Evolutionary conservation across 768 basidiomycete species (phyloP).

Genomic region (Xerocomellus intermedius): DNA sequence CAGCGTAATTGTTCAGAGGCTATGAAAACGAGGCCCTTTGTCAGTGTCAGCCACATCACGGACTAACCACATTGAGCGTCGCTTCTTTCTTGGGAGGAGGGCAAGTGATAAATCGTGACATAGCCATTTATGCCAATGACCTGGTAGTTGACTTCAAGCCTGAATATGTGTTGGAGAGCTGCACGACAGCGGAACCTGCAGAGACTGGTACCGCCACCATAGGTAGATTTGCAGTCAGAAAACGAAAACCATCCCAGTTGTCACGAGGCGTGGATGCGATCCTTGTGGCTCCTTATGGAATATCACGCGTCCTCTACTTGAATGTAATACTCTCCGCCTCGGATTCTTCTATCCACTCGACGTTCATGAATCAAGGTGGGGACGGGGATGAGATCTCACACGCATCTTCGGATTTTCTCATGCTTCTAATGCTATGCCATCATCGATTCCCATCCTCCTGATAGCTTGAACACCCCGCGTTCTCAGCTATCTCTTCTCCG

Average conservation of each 20-base stretch:
- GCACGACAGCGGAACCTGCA: conserved; percentile 19
- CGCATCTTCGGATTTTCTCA: conserved; percentile 25
- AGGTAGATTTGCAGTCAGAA: conserved; percentile 16
- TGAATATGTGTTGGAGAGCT: too few species aligned
- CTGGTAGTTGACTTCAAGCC: too few species aligned
- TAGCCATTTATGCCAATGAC: too few species aligned
- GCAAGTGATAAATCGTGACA: too few species aligned
- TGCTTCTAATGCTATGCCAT: conserved; percentile 2
- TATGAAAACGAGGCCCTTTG: too few species aligned
- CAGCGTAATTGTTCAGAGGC: too few species aligned
- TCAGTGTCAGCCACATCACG: too few species aligned
- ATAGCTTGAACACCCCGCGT: conserved; percentile 7
- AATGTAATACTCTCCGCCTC: conserved; percentile 71
- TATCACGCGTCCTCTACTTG: conserved; percentile 51
- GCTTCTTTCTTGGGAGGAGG: too few species aligned
- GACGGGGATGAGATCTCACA: conserved; percentile 26
- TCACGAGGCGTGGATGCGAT: conserved; percentile 79
- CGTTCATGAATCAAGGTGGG: conserved; percentile 63
- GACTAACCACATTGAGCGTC: too few species aligned
- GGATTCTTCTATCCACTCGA: conserved; percentile 90
- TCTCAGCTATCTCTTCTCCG: conserved; percentile 24
- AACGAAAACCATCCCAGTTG: conserved; percentile 32
- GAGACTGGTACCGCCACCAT: conserved; percentile 11
- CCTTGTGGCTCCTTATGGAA: conserved; percentile 57
- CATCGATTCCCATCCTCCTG: conserved; percentile 8